Conservation (phyloP, 2,329 filamentous ascomycete genomes). For the Talaromyces rugulosus region DNA sequence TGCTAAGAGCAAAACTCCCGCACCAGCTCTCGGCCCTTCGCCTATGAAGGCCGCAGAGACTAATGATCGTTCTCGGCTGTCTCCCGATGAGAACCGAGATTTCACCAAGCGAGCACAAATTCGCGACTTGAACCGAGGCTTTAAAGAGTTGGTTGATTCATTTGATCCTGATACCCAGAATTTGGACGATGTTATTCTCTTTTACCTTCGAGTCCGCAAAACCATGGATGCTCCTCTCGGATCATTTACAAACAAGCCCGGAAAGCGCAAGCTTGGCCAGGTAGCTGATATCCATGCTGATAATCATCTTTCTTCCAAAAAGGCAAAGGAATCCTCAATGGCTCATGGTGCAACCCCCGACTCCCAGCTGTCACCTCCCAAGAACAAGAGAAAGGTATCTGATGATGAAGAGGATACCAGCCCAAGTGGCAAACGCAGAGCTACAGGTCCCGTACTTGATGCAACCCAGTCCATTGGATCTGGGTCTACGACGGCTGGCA, state of each 20-base stretch:
- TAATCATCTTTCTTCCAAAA: conserved; percentile 12
- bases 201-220: conserved; percentile 36
- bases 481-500: conserved; percentile 25
- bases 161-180: conserved; percentile 29
- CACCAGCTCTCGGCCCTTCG: background rate
- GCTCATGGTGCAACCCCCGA: background rate
- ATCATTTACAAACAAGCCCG: conserved; percentile 5
- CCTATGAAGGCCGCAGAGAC: background rate
- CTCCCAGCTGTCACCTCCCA: background rate
- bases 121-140: conserved; percentile 29
- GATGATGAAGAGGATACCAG: conserved; percentile 16
- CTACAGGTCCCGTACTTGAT: background rate
- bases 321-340: conserved; percentile 5
- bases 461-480: background rate
- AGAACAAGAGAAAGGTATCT: conserved; percentile 17
- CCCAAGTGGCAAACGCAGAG: conserved; percentile 17
- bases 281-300: conserved; percentile 1
- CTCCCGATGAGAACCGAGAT: background rate
- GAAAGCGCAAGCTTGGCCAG: conserved; percentile 19
- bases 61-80: background rate
- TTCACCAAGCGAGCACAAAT: conserved; percentile 3
- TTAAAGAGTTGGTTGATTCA: conserved; percentile 28
- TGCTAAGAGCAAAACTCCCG: background rate
- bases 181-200: conserved; percentile 33
- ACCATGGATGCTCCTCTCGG: conserved; percentile 33